phyloP scores from a whole-genome alignment of 176 grass and related monocot genomes.

The Aegilops umbellulata region DNA sequence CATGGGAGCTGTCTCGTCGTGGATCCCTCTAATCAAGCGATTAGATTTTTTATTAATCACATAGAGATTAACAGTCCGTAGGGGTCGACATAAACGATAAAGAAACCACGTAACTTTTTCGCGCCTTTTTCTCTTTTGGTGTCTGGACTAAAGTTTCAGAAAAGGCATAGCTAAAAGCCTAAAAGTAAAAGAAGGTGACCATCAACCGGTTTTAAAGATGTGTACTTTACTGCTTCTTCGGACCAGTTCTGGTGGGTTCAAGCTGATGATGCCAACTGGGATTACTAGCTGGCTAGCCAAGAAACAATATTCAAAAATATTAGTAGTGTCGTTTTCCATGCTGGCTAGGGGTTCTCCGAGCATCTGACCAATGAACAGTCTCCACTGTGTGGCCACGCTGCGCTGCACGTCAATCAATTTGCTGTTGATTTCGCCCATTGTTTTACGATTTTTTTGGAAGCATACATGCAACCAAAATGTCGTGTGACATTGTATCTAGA shows the following conservation, averaged over 20 bases:
- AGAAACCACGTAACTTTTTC: too few species aligned
- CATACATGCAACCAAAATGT: too few species aligned
- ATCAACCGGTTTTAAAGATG: not conserved
- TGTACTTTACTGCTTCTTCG: not conserved
- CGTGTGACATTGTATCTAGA: too few species aligned
- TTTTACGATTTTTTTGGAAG: too few species aligned
- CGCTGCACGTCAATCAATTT: too few species aligned
- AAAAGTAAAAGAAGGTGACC: not conserved
- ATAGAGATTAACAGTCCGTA: not conserved
- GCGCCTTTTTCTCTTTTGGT: not conserved
- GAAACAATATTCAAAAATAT: too few species aligned
- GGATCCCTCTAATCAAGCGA: not conserved
- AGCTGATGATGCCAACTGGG: not conserved
- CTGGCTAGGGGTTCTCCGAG: too few species aligned
- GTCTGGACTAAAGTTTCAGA: not conserved
- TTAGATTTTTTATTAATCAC: not conserved
- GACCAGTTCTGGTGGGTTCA: not conserved
- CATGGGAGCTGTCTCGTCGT: not conserved
- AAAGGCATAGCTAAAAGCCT: not conserved
- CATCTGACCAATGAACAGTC: not conserved
- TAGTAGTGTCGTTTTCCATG: too few species aligned
- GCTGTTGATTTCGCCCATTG: too few species aligned
- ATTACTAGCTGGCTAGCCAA: too few species aligned
- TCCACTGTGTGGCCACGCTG: too few species aligned
- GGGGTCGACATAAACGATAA: not conserved